Conservation (phyloP, 2,329 filamentous ascomycete genomes). For the Sporothrix pallida region DNA sequence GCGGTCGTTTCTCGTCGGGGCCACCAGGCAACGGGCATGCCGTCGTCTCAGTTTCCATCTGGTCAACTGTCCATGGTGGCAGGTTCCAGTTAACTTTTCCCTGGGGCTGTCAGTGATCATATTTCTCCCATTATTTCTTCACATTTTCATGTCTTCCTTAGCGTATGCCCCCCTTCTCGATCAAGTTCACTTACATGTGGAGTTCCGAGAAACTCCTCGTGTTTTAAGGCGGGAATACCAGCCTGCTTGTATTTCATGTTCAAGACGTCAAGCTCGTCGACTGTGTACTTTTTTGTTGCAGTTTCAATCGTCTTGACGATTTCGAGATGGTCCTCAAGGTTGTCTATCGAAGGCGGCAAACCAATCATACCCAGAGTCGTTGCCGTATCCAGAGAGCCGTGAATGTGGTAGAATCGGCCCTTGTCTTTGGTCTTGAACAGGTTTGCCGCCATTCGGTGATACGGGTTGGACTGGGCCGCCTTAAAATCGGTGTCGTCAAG, state of each 20-base stretch:
- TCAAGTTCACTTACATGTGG: slow-evolving; percentile 38
- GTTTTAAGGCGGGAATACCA: slow-evolving; percentile 53
- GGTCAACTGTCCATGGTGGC: slow-evolving; percentile 57
- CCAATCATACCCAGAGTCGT: slow-evolving; percentile 54
- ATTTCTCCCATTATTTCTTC: background rate
- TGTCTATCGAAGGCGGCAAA: slow-evolving; percentile 50
- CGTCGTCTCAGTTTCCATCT: slow-evolving; percentile 51
- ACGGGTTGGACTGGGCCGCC: slow-evolving; percentile 71
- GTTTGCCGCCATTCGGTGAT: slow-evolving; percentile 46
- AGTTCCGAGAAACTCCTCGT: slow-evolving; percentile 51
- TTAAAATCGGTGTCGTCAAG: slow-evolving; percentile 66
- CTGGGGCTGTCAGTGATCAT: background rate
- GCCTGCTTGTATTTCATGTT: slow-evolving; percentile 51
- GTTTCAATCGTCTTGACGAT: slow-evolving; percentile 65
- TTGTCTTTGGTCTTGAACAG: slow-evolving; percentile 37
- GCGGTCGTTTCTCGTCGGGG: slow-evolving; percentile 42
- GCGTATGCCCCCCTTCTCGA: too few relatives aligned
- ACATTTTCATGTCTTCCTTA: too few relatives aligned
- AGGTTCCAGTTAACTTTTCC: slow-evolving; percentile 48
- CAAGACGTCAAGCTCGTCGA: slow-evolving; percentile 51
- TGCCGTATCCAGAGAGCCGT: slow-evolving; percentile 55
- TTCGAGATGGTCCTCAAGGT: slow-evolving; percentile 44
- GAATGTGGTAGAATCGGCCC: slow-evolving; percentile 61
- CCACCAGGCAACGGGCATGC: slow-evolving; percentile 50
- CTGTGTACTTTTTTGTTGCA: slow-evolving; percentile 43